These are phyloP conservation scores for Annona squamosa DNA, from an alignment of 164 flowering plant species.

Conservation along the genomic window DNA sequence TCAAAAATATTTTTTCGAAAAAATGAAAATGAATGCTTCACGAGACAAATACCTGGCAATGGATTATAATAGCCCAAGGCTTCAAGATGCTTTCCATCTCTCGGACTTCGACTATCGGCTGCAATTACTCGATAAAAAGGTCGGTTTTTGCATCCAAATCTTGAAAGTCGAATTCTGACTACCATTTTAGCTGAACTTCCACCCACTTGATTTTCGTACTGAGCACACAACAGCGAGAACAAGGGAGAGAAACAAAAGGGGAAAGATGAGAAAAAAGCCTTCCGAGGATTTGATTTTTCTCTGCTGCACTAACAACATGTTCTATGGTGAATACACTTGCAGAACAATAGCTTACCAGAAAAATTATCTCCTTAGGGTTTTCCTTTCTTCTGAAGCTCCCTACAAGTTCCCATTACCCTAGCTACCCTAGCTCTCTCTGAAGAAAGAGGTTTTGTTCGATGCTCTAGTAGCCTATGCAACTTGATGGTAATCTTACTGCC, in stretches of 20 bases:
- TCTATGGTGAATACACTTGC: not conserved
- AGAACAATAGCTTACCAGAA: not conserved
- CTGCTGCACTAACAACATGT: not conserved
- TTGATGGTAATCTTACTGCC: not conserved
- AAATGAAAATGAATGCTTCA: not conserved
- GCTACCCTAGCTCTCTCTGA: not conserved
- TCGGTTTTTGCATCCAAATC: conserved; percentile 79
- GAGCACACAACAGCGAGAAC: not conserved
- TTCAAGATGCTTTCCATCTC: conserved; percentile 97
- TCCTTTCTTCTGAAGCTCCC: not conserved
- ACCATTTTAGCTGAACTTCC: conserved; percentile 44
- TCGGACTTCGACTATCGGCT: conserved; percentile 77
- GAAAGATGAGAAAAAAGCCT: not conserved
- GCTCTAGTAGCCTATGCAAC: not conserved
- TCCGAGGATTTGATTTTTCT: not conserved
- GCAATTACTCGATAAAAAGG: conserved; percentile 91
- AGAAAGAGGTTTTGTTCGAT: not conserved
- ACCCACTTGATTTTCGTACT: not conserved
- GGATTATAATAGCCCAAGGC: conserved; percentile 90
- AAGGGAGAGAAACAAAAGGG: not conserved
- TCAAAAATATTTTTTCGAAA: not conserved
- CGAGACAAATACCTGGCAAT: conserved; percentile 51
- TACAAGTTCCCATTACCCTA: not conserved
- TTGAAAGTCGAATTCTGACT: conserved; percentile 67
- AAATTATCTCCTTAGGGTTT: not conserved